These are phyloP conservation scores for Artemisia annua DNA, from an alignment of 129 eudicot species.

Conservation along the genomic window DNA sequence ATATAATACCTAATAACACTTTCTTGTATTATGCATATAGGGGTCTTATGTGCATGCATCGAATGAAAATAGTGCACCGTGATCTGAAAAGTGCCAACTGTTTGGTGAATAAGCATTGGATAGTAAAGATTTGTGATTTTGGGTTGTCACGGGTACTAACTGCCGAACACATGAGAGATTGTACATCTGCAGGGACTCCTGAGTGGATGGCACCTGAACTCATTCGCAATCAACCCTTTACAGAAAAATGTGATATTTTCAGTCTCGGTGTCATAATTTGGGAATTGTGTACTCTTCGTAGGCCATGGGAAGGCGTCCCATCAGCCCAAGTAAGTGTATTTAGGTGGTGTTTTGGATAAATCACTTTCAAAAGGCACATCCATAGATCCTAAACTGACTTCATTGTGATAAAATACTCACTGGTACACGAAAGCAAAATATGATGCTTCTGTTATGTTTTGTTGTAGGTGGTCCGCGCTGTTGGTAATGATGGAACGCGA, in stretches of 20 bases:
- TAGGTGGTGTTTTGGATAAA: no score
- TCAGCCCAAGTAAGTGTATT: conserved; percentile 59
- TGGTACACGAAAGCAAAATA: not conserved
- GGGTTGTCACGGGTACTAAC: conserved; percentile 80
- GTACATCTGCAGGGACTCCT: conserved; percentile 95
- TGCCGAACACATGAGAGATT: conserved; percentile 45
- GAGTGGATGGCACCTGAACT: conserved; percentile 99
- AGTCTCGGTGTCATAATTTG: conserved; percentile 94
- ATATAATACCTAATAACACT: conserved; percentile 5
- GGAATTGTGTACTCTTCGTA: conserved; percentile 82
- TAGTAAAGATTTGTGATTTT: conserved; percentile 90
- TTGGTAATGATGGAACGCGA: conserved; percentile 64
- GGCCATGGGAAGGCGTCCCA: conserved; percentile 95
- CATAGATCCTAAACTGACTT: no score
- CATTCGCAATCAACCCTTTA: conserved; percentile 84
- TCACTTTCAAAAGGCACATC: no score
- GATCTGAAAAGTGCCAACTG: conserved; percentile 94
- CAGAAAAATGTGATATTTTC: conserved; percentile 91
- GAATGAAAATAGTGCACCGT: conserved; percentile 88
- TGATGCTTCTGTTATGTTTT: conserved; percentile 5
- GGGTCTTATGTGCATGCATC: conserved; percentile 89
- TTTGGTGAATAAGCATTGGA: conserved; percentile 81
- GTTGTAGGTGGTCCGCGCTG: conserved; percentile 69
- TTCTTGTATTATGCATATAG: conserved; percentile 38
- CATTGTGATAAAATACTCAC: no score